Evolutionary conservation across 768 basidiomycete genomes (phyloP), one percentile per base, ranked within the genome.

Genomic region (Krasilnikovozyma curviuscula): DNA sequence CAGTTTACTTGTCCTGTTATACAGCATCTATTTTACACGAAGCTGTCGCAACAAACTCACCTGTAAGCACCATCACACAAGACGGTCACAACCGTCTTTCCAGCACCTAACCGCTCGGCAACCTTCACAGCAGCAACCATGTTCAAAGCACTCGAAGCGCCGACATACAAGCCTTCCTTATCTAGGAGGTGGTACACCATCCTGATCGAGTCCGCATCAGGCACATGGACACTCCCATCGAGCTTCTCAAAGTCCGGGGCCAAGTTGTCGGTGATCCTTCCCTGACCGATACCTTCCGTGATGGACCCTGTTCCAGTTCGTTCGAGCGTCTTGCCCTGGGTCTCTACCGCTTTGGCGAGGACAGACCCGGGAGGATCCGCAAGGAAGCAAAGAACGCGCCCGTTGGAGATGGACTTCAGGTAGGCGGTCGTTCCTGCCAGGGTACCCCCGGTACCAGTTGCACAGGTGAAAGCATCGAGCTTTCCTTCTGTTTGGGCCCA

Each of bases 341-440:
- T 83, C 33, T 70, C 73, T 38, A 97, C 62, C 58, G 84, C 83
- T 61, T 81, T 75, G 53, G 81, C 75, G 57, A 98, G 67, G 44
- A 93, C 84, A 61, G 83, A 86, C 33, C 93, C 93, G 0, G 93
- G 93, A 13, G 93, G 93, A 59, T 98, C 93, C 13, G 93, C 93
- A 28, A 98, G 68, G 83, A 83, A 97, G 45, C 83, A 71, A 66
- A 97, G 81, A 9, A 79, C 75, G 40, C 57, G 55, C 62, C 75
- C 79, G 7, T 80, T 82, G 54, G 78, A 83, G 67, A 74, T 77
- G 67, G 93, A 85, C 64, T 80, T 81, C 62, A 98, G 62, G 59
- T 72, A 83, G 57, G 74, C 76, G 9, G 88, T 84, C 2, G 75
- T 75, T 29, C 93, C 93, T 7, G 91, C 89, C 16, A 98, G 69